Evolutionary conservation across 2,329 filamentous ascomycete genomes (phyloP).

Genomic region (Fusarium miscanthi): DNA sequence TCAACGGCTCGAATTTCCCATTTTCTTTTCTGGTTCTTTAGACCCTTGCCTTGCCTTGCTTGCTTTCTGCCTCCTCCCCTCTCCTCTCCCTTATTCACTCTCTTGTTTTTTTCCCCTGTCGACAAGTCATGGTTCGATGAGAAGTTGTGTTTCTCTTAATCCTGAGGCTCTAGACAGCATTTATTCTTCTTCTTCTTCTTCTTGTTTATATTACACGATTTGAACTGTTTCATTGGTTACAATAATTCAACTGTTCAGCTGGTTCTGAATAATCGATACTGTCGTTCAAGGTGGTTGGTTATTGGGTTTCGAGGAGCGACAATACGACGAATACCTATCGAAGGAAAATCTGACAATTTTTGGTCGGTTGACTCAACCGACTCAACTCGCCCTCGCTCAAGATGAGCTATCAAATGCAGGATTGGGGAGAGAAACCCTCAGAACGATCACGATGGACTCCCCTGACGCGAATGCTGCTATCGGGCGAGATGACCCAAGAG

Average conservation of each 20-base stretch:
- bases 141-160: slow-evolving; percentile 37
- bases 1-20: slow-evolving; percentile 3
- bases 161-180: slow-evolving; percentile 41
- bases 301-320: background rate
- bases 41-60: slow-evolving; percentile 13
- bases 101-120: background rate
- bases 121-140: slow-evolving; percentile 30
- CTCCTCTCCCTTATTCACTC: slow-evolving; percentile 3
- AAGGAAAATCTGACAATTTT: background rate
- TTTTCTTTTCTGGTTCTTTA: slow-evolving; percentile 6
- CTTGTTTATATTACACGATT: slow-evolving; percentile 36
- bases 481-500: slow-evolving; percentile 83
- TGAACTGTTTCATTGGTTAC: background rate
- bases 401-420: slow-evolving; percentile 46
- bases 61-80: background rate
- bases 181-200: slow-evolving; percentile 42
- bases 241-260: slow-evolving; percentile 29
- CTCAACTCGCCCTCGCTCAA: slow-evolving; percentile 8
- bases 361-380: background rate
- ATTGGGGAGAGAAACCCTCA: slow-evolving; percentile 55
- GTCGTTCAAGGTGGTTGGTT: background rate
- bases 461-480: slow-evolving; percentile 83
- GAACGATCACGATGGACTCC: slow-evolving; percentile 86
- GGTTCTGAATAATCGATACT: slow-evolving; percentile 34
- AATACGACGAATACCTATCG: background rate